A percentile compares a stretch with the other conserved stretches of the same genome.
phyloP scores from a whole-genome alignment of 805 yeast genomes.

The Zygosaccharomyces bisporus region DNA sequence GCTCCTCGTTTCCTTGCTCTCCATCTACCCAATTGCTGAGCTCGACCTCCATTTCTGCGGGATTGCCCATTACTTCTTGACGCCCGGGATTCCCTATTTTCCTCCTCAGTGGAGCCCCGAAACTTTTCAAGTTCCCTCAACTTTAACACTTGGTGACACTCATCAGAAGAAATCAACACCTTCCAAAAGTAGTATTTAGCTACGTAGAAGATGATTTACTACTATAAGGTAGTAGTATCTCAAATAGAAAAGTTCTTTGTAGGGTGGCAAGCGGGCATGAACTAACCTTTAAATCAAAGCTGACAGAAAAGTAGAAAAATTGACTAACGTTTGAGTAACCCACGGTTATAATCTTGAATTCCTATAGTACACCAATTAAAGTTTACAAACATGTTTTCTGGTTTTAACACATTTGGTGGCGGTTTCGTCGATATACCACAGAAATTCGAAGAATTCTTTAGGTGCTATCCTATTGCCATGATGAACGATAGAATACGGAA shows the following conservation, averaged over 20 bases:
- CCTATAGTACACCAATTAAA: too few relatives aligned
- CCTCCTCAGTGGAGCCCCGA: too few relatives aligned
- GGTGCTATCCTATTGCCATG: slow-evolving; percentile 89
- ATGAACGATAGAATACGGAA: slow-evolving; percentile 73
- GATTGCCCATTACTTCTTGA: background rate
- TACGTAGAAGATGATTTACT: background rate
- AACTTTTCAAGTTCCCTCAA: slow-evolving; percentile 1
- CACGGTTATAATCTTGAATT: too few relatives aligned
- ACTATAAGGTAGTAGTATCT: background rate
- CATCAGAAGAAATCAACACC: background rate
- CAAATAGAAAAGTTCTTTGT: background rate
- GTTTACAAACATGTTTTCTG: slow-evolving; percentile 36
- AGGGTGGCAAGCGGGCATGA: background rate
- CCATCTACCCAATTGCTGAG: background rate
- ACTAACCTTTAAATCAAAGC: background rate
- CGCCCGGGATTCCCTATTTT: too few relatives aligned
- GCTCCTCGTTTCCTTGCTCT: slow-evolving; percentile 27
- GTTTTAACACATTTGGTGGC: slow-evolving; percentile 32
- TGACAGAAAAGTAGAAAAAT: too few relatives aligned
- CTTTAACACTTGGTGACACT: background rate
- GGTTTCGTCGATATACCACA: slow-evolving; percentile 38
- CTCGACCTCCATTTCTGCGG: slow-evolving; percentile 2
- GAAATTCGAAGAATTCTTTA: slow-evolving; percentile 76
- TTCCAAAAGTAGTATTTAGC: background rate
- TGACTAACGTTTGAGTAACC: too few relatives aligned